Conservation (phyloP, 768 basidiomycete genomes). For the Termitomyces sp. region DNA sequence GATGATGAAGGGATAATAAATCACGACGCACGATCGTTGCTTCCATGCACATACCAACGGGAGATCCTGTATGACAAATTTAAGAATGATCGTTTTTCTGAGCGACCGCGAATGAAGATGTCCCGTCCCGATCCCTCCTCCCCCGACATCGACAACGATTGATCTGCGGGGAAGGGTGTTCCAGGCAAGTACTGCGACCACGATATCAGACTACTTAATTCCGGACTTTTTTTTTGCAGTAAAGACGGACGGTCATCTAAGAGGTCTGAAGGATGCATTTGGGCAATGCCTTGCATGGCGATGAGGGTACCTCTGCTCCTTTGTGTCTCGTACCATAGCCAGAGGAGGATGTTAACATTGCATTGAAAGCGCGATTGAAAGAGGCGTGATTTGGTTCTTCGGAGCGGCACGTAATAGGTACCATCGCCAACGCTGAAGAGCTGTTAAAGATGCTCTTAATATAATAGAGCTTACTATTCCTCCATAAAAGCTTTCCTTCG, state of each 20-base stretch:
- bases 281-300: neutral
- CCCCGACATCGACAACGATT: constrained; percentile 27
- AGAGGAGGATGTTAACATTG: neutral
- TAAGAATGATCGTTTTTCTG: constrained; percentile 15
- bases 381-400: constrained; percentile 15
- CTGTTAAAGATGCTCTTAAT: neutral
- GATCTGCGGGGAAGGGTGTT: constrained; percentile 13
- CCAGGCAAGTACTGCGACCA: constrained; percentile 20
- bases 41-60: constrained; percentile 11
- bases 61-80: constrained; percentile 22
- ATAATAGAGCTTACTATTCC: constrained; percentile 14
- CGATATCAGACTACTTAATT: neutral
- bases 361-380: neutral
- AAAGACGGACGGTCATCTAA: neutral
- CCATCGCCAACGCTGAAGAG: constrained; percentile 17
- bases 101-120: constrained; percentile 16
- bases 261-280: neutral
- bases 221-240: no score
- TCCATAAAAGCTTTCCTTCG: constrained; percentile 23
- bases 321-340: neutral
- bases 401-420: constrained; percentile 14
- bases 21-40: constrained; percentile 5
- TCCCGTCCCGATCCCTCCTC: constrained; percentile 24
- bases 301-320: neutral
- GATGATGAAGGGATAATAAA: neutral